Evolutionary conservation across 176 grass and related monocot species (phyloP).

Genomic region (Alopecurus myosuroides): DNA sequence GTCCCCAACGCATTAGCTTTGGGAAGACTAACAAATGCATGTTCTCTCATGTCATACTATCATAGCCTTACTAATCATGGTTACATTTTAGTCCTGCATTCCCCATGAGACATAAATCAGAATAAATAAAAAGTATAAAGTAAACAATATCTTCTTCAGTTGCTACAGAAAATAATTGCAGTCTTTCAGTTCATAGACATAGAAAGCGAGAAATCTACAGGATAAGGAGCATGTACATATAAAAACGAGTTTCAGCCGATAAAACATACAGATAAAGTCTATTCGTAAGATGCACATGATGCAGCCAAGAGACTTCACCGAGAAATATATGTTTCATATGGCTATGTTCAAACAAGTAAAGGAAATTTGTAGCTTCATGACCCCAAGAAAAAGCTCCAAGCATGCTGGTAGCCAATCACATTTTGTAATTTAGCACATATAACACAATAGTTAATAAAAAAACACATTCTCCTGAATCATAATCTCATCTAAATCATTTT

Average conservation of each 20-base stretch:
- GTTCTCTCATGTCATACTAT: not conserved
- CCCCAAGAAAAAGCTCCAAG: not conserved
- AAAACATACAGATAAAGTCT: not conserved
- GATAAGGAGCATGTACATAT: not conserved
- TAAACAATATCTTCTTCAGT: not conserved
- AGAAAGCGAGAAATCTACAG: not conserved
- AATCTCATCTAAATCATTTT: slow-evolving; percentile 13
- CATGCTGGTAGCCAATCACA: not conserved
- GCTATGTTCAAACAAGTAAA: slow-evolving; percentile 13
- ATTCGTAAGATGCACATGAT: not conserved
- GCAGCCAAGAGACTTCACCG: not conserved
- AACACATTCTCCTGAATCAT: not conserved
- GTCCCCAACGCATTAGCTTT: not conserved
- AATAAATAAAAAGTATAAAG: not conserved
- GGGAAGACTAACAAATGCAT: not conserved
- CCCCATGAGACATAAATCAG: slow-evolving; percentile 2
- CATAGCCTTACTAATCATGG: not conserved
- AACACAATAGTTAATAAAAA: not conserved
- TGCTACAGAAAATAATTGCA: slow-evolving; percentile 1
- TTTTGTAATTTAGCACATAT: not conserved
- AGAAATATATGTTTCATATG: slow-evolving; percentile 7
- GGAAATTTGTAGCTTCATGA: not conserved
- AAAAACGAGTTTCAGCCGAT: slow-evolving; percentile 3
- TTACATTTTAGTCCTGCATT: not conserved
- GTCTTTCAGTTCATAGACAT: not conserved